phyloP scores from a whole-genome alignment of 2,329 filamentous ascomycete genomes.

The Aspergillus quadrilineatus region DNA sequence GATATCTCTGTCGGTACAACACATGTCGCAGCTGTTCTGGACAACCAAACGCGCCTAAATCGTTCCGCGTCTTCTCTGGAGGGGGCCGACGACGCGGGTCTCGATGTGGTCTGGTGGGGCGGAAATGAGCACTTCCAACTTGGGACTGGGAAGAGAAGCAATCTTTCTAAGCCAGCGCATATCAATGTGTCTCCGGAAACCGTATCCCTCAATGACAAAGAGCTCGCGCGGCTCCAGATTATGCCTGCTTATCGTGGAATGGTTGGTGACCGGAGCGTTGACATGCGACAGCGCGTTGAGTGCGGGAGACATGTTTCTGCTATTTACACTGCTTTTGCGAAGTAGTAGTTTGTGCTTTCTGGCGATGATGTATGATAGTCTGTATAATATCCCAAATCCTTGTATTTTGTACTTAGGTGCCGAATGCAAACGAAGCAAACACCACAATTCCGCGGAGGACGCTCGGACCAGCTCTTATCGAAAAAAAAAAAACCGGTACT shows the following conservation, averaged over 20 bases:
- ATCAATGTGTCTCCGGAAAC: constrained; percentile 70
- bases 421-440: constrained; percentile 36
- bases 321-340: constrained; percentile 68
- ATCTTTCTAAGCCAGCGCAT: constrained; percentile 71
- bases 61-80: constrained; percentile 57
- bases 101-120: constrained; percentile 89
- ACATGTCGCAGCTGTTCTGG: constrained; percentile 79
- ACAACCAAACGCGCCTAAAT: constrained; percentile 70
- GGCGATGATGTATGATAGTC: constrained; percentile 17
- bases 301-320: constrained; percentile 80
- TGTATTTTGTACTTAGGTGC: no score
- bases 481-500: constrained; percentile 23
- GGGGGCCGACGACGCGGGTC: constrained; percentile 78
- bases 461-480: constrained; percentile 42
- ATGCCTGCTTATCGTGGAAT: constrained; percentile 72
- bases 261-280: constrained; percentile 68
- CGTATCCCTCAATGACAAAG: constrained; percentile 61
- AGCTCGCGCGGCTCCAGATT: constrained; percentile 73
- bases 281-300: constrained; percentile 81
- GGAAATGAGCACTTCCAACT: constrained; percentile 93
- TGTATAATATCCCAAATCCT: constrained; percentile 2
- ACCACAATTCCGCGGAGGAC: constrained; percentile 19
- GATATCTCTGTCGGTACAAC: constrained; percentile 73
- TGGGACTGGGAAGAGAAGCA: constrained; percentile 84
- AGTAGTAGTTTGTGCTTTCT: constrained; percentile 17